Percentiles rank a stretch among this genome's conserved stretches.
These are phyloP conservation scores for Cyphellophora attinorum DNA, from an alignment of 2,329 filamentous ascomycete species.

Conservation along the genomic window DNA sequence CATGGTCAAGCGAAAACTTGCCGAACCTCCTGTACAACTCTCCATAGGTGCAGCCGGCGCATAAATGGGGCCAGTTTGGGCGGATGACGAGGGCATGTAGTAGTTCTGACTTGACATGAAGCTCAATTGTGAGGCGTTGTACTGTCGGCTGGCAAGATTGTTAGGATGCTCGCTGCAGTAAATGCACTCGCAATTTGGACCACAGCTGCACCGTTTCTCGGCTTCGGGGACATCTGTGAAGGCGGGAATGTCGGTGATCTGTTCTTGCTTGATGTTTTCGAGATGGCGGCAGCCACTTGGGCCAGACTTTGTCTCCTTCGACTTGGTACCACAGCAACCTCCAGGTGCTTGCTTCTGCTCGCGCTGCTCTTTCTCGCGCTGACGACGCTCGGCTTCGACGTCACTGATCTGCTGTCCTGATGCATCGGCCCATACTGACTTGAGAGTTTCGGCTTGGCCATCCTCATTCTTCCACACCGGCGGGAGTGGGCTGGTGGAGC, in stretches of 20 bases:
- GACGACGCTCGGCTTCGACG: conserved; percentile 12
- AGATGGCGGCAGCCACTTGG: conserved; percentile 15
- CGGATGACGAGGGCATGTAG: conserved; percentile 1
- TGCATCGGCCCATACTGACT: conserved; percentile 16
- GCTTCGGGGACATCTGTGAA: neutral
- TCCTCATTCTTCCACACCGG: conserved; percentile 14
- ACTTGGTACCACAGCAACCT: conserved; percentile 11
- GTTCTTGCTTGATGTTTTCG: conserved; percentile 9
- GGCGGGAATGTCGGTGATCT: conserved; percentile 2
- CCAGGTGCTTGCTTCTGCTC: conserved; percentile 2
- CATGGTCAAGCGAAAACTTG: conserved; percentile 12
- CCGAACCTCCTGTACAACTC: conserved; percentile 18
- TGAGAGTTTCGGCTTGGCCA: conserved; percentile 14
- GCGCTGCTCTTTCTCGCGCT: conserved; percentile 7
- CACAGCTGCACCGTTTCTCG: conserved; percentile 16
- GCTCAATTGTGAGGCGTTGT: conserved; percentile 11
- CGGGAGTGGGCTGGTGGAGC: conserved; percentile 13
- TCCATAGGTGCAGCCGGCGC: conserved; percentile 4
- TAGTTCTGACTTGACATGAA: neutral
- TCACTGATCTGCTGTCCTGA: conserved; percentile 14
- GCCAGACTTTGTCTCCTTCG: conserved; percentile 4
- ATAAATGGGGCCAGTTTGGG: neutral
- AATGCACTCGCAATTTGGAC: conserved; percentile 16
- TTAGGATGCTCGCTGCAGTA: conserved; percentile 20
- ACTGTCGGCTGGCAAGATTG: conserved; percentile 11